Conservation (phyloP, 495 filamentous ascomycete genomes). For the Massariosphaeria phaeospora region DNA sequence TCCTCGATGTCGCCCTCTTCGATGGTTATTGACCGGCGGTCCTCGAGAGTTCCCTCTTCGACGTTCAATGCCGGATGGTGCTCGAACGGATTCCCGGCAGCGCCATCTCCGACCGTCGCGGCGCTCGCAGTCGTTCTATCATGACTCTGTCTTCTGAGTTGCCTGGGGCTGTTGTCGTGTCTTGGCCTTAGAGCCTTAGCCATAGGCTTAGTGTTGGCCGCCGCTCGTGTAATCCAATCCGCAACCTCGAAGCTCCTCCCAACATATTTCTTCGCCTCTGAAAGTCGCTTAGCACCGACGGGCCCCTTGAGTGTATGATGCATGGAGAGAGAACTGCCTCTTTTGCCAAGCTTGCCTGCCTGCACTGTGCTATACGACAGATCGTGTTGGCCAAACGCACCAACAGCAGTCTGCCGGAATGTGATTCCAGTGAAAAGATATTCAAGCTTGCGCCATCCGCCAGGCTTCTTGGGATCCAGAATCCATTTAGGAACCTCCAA, state of each 20-base stretch:
- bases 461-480: background rate
- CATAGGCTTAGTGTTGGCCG: background rate
- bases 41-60: background rate
- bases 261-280: background rate
- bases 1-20: conserved; percentile 2
- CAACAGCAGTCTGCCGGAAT: background rate
- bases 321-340: background rate
- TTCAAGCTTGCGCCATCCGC: background rate
- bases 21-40: background rate
- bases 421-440: conserved; percentile 15
- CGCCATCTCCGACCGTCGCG: background rate
- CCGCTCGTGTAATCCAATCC: background rate
- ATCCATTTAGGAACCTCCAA: conserved; percentile 7
- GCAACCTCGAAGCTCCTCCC: background rate
- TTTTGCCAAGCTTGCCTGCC: conserved; percentile 7
- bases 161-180: background rate
- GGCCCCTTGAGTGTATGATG: background rate
- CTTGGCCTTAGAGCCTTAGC: background rate
- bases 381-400: background rate
- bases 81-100: background rate
- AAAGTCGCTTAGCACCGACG: background rate
- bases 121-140: background rate
- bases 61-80: background rate
- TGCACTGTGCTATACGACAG: background rate
- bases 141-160: background rate